These are phyloP conservation scores for Xylaria palmicola DNA, from an alignment of 495 filamentous ascomycete genomes.

Conservation along the genomic window DNA sequence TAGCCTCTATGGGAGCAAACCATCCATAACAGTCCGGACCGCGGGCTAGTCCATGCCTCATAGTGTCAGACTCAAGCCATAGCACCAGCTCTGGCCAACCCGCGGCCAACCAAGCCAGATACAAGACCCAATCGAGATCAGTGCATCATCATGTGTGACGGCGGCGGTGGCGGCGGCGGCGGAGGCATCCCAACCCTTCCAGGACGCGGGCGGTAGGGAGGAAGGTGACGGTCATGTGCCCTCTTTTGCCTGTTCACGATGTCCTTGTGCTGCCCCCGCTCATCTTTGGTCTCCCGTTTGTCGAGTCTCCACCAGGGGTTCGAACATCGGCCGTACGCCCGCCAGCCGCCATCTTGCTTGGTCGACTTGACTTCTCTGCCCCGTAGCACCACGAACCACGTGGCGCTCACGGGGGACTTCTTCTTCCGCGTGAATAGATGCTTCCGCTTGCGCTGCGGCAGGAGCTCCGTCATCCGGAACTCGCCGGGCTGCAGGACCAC, in stretches of 20 bases:
- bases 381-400: conserved; percentile 22
- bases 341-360: conserved; percentile 23
- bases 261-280: conserved; percentile 16
- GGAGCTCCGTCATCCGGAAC: conserved; percentile 22
- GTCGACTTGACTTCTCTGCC: conserved; percentile 25
- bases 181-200: neutral
- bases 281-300: conserved; percentile 19
- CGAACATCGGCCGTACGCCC: conserved; percentile 9
- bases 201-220: neutral
- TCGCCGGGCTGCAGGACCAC: conserved; percentile 20
- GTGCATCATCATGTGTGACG: too few species aligned
- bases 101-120: neutral
- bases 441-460: conserved; percentile 22
- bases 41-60: too few species aligned
- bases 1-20: neutral
- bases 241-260: conserved; percentile 9
- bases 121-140: too few species aligned
- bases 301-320: conserved; percentile 28
- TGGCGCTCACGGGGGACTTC: neutral
- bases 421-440: conserved; percentile 15
- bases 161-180: neutral
- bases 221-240: neutral
- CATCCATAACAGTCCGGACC: too few species aligned
- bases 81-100: neutral
- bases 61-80: too few species aligned